A percentile compares a stretch with the other conserved stretches of the same genome.
Evolutionary conservation across 2,329 filamentous ascomycete species (phyloP).

Genomic region (Calonectria hongkongensis): DNA sequence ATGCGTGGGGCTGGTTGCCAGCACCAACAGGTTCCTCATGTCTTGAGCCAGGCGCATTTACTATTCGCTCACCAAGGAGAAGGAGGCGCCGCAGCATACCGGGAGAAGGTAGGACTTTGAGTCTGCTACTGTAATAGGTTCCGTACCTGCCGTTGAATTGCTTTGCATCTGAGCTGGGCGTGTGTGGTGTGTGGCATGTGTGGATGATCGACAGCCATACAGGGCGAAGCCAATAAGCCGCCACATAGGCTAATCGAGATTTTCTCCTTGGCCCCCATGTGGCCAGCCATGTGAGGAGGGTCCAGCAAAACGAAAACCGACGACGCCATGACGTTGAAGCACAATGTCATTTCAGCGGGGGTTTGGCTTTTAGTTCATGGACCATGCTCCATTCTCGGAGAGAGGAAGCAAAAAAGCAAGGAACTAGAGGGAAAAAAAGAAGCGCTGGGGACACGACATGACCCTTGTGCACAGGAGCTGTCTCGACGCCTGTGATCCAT

Average conservation of each 20-base stretch:
- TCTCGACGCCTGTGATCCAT: not conserved
- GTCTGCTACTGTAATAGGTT: not conserved
- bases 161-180: not conserved
- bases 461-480: constrained; percentile 1
- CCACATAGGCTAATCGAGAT: not conserved
- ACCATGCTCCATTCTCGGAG: not conserved
- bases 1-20: constrained; percentile 10
- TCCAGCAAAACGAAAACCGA: constrained; percentile 3
- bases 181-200: not conserved
- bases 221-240: constrained; percentile 11
- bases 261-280: not conserved
- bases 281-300: constrained; percentile 13
- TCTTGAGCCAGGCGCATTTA: not conserved
- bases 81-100: not conserved
- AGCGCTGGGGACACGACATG: not conserved
- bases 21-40: not conserved
- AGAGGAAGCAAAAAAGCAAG: constrained; percentile 21
- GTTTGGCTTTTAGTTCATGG: not conserved
- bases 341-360: not conserved
- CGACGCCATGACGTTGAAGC: constrained; percentile 26
- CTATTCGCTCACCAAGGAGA: not conserved
- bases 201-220: not conserved
- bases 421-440: not conserved
- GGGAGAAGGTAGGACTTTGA: not conserved
- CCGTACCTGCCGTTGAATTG: constrained; percentile 5